Evolutionary conservation across 2,329 filamentous ascomycete genomes (phyloP).

Genomic region (Fusarium protoensiforme): DNA sequence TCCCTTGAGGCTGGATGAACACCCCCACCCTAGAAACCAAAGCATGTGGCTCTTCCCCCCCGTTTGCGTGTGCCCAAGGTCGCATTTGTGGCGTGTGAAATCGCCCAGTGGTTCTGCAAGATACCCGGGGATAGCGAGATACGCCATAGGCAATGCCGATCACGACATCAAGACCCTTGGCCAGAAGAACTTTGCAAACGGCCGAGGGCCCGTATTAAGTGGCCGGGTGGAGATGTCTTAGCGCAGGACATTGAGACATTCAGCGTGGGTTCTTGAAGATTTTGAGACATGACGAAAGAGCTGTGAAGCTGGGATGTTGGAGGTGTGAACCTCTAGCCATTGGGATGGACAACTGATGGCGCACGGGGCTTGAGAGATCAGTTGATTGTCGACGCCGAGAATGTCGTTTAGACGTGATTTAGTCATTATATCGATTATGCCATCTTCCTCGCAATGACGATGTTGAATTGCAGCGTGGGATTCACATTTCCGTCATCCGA

Average conservation of each 20-base stretch:
- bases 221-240: conserved; percentile 25
- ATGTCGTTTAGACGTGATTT: conserved; percentile 16
- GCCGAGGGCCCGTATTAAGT: conserved; percentile 26
- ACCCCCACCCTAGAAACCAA: conserved; percentile 11
- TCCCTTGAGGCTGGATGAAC: background rate
- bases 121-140: conserved; percentile 14
- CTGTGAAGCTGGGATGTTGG: background rate
- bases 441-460: conserved; percentile 33
- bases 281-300: background rate
- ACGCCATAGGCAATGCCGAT: conserved; percentile 38
- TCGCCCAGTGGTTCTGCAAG: background rate
- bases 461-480: conserved; percentile 6
- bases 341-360: background rate
- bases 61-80: background rate
- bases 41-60: conserved; percentile 14
- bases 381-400: background rate
- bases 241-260: background rate
- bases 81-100: conserved; percentile 30
- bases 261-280: conserved; percentile 1
- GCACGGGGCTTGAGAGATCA: background rate
- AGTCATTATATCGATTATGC: conserved; percentile 26
- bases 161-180: conserved; percentile 37
- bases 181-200: conserved; percentile 23
- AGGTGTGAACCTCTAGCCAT: background rate
- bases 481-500: background rate